Evolutionary conservation across 306 rosid species (phyloP), one percentile per base, ranked within the genome.

Genomic region (Lagenaria siceraria): DNA sequence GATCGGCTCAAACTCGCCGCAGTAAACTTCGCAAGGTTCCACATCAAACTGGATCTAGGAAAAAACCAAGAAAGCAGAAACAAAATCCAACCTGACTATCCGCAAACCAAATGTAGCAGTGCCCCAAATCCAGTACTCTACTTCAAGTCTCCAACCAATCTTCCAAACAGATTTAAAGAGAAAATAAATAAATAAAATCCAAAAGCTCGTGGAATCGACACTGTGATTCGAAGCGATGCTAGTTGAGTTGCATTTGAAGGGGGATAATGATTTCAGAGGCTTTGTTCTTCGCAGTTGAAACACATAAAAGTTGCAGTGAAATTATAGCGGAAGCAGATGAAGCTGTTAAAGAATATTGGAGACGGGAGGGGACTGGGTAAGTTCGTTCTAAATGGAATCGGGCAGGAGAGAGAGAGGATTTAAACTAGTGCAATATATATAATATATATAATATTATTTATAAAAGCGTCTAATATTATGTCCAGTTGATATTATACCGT

Each of bases 11-110:
- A 35, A 53, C 75, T 83, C 55, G 95, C 75, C 33, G 90, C 90
- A 71, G 90, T 95, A 74, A 88, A 75, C 80, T 97, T 91, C 2
- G 80, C 85, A 62, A 87, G 83, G 3, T 83, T 96, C 99, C 96
- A 94, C 98, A 94, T 91, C 8, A 48, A 71, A 17, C 24, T 51
- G 59, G 76, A 71, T 48, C 76, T 71, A 48, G 58, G 31, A 11
- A 25, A 5, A 77, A 76, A 77, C 13, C 24, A 60, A 43, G 25
- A 77, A 22, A 19, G 12, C 0, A 25, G 25, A 60, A 43, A 68
- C 52, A 40, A 38, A 65, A 40, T 43, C 36, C 35, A 69, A 69
- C 21, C 75, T 6, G 74, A 49, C 27, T 15, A 25, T 17, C 8
- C 17, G 42, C 15, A 48, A 71, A 71, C 76, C 4, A n/a, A 66